Evolutionary conservation across 2,329 filamentous ascomycete species (phyloP).

Genomic region (Penicillium sp.): DNA sequence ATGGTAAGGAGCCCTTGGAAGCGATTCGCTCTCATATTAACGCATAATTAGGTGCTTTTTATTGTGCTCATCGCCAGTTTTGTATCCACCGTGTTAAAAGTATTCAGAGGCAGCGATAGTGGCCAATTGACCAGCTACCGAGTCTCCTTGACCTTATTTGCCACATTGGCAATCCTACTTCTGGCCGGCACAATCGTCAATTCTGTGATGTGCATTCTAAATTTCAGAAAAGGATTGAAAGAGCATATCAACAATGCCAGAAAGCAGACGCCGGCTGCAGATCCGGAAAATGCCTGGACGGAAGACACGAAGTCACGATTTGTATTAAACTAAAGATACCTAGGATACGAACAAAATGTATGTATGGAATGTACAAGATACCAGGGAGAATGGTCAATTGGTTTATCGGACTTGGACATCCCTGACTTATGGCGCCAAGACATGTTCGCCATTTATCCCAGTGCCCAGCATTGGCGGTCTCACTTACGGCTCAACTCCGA

Average conservation of each 20-base stretch:
- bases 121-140: slow-evolving; percentile 2
- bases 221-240: slow-evolving; percentile 21
- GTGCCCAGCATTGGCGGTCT: neutral
- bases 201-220: slow-evolving; percentile 17
- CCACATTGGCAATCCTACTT: slow-evolving; percentile 11
- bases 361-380: neutral
- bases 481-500: neutral
- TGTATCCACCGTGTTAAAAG: slow-evolving; percentile 3
- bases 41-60: slow-evolving; percentile 8
- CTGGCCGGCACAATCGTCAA: slow-evolving; percentile 11
- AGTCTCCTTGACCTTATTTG: slow-evolving; percentile 18
- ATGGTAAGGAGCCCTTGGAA: slow-evolving; percentile 7
- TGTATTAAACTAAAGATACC: slow-evolving; percentile 7
- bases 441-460: neutral
- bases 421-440: neutral
- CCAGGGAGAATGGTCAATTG: neutral
- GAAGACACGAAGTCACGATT: slow-evolving; percentile 10
- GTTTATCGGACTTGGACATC: neutral
- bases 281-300: slow-evolving; percentile 1
- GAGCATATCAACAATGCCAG: slow-evolving; percentile 10
- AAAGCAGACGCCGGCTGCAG: neutral
- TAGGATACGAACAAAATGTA: neutral
- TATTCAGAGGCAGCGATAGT: neutral
- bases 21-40: neutral
- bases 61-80: slow-evolving; percentile 12